A percentile compares a stretch with the other conserved stretches of the same genome.
Conservation (phyloP, 805 yeast genomes). For the Metschnikowia cubensis region DNA sequence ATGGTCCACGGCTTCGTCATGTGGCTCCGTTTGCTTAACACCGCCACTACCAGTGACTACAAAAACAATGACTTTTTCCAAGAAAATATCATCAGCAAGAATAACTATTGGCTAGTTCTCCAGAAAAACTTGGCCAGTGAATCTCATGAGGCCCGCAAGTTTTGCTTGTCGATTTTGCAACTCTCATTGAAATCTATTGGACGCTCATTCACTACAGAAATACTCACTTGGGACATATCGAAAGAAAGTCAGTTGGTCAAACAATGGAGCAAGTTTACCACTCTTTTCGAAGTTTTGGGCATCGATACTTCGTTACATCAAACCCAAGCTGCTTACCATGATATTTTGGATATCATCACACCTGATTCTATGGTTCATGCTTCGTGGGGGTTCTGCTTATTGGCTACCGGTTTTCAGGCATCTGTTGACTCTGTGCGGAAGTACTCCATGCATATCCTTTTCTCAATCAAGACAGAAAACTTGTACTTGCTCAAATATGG, state of each 20-base stretch:
- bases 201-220: slow-evolving; percentile 27
- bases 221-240: slow-evolving; percentile 43
- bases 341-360: slow-evolving; percentile 52
- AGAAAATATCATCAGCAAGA: slow-evolving; percentile 18
- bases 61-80: slow-evolving; percentile 24
- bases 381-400: slow-evolving; percentile 69
- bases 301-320: slow-evolving; percentile 86
- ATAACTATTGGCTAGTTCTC: slow-evolving; percentile 47
- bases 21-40: slow-evolving; percentile 52
- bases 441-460: slow-evolving; percentile 53
- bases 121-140: slow-evolving; percentile 53
- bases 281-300: slow-evolving; percentile 75
- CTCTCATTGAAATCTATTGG: slow-evolving; percentile 49
- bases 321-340: slow-evolving; percentile 69
- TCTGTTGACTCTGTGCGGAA: slow-evolving; percentile 74
- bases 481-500: slow-evolving; percentile 35
- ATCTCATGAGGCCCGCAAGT: slow-evolving; percentile 67
- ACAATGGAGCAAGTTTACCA: slow-evolving; percentile 70
- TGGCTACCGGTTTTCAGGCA: slow-evolving; percentile 72
- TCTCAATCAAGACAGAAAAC: slow-evolving; percentile 46
- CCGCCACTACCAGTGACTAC: slow-evolving; percentile 11
- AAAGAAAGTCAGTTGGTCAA: slow-evolving; percentile 27
- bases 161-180: slow-evolving; percentile 61
- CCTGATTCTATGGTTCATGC: slow-evolving; percentile 52
- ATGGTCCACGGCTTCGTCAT: slow-evolving; percentile 45